These are phyloP conservation scores for Polygonum aviculare DNA, from an alignment of 148 eudicot species.

Conservation along the genomic window DNA sequence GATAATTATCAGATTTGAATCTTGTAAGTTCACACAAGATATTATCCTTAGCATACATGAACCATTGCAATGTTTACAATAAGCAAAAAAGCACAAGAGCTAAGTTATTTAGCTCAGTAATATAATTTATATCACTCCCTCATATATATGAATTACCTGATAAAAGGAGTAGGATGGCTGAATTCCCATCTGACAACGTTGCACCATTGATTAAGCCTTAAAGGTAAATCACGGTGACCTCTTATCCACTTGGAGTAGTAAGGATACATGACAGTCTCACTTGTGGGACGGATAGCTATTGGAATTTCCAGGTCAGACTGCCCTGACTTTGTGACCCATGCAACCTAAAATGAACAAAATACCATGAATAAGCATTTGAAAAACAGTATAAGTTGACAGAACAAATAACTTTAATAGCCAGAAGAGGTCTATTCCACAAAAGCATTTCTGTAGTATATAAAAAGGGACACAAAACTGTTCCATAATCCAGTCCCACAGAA, in stretches of 20 bases:
- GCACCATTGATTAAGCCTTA: slow-evolving; percentile 96
- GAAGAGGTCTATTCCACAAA: background rate
- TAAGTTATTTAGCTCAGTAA: background rate
- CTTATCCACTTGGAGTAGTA: slow-evolving; percentile 97
- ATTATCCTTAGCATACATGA: background rate
- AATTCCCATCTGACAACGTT: slow-evolving; percentile 99
- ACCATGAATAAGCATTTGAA: background rate
- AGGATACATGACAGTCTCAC: slow-evolving; percentile 99
- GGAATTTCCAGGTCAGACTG: slow-evolving; percentile 81
- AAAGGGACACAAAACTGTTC: background rate
- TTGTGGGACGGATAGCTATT: slow-evolving; percentile 97
- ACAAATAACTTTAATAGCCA: background rate
- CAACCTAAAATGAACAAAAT: slow-evolving; percentile 49
- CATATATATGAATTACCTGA: slow-evolving; percentile 40
- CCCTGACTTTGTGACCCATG: slow-evolving; percentile 98
- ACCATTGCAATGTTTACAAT: background rate
- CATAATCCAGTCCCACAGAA: background rate
- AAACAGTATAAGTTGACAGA: slow-evolving; percentile 4
- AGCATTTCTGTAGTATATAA: background rate
- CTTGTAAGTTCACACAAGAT: background rate
- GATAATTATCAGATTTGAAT: background rate
- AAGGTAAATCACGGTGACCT: slow-evolving; percentile 93
- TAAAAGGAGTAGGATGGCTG: slow-evolving; percentile 98
- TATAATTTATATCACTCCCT: background rate
- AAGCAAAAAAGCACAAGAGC: background rate